Evolutionary conservation across 768 basidiomycete species (phyloP).

Genomic region (Pleurotus tuber-regium): DNA sequence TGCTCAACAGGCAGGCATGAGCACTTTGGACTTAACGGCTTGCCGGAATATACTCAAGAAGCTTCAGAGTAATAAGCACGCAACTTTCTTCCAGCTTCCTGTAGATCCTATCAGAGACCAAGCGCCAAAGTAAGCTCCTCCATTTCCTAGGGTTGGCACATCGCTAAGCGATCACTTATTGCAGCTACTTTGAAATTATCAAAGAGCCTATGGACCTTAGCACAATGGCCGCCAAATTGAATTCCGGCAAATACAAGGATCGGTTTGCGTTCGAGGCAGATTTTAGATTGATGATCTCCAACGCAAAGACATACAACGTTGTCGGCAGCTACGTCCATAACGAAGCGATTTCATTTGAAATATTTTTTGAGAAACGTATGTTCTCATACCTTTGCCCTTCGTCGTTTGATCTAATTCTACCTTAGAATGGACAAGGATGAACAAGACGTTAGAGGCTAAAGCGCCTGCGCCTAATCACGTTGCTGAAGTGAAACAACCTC

Average conservation of each 20-base stretch:
- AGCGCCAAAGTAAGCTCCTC: constrained; percentile 67
- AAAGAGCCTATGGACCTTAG: constrained; percentile 94
- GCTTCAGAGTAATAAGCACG: constrained; percentile 69
- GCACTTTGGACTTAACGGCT: constrained; percentile 68
- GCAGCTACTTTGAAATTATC: constrained; percentile 87
- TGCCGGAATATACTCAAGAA: constrained; percentile 80
- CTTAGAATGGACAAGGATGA: constrained; percentile 84
- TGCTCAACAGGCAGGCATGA: constrained; percentile 77
- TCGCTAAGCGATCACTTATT: constrained; percentile 8
- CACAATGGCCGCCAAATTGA: constrained; percentile 83
- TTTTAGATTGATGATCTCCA: constrained; percentile 83
- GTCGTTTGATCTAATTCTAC: neutral
- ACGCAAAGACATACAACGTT: constrained; percentile 85
- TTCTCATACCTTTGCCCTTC: constrained; percentile 13
- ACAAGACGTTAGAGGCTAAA: constrained; percentile 74
- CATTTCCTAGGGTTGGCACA: constrained; percentile 12
- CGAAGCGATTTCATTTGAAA: constrained; percentile 73
- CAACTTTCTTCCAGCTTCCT: constrained; percentile 75
- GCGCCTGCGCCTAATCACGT: constrained; percentile 33
- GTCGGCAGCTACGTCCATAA: constrained; percentile 69
- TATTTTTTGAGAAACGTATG: constrained; percentile 84
- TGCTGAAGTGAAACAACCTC: neutral
- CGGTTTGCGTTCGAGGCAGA: constrained; percentile 84
- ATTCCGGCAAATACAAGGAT: constrained; percentile 82
- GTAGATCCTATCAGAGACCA: constrained; percentile 95